Conservation (phyloP, 305 asterid genomes). For the Caryopteris hybrid region DNA sequence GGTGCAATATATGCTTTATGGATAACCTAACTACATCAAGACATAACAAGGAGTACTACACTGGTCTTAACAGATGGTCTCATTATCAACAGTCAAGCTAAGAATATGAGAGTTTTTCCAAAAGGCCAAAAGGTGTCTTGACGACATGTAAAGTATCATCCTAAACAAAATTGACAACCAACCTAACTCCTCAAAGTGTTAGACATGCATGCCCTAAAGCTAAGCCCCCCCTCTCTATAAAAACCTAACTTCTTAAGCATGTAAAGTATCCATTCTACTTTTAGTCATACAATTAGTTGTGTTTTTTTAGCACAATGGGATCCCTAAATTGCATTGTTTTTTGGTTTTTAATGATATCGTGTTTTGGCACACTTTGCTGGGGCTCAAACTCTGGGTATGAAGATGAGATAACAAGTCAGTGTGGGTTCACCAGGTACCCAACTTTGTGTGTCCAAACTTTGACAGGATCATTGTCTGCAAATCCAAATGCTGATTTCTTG, state of each 20-base stretch:
- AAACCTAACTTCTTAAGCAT: conserved; percentile 11
- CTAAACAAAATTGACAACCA: conserved; percentile 20
- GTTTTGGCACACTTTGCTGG: background rate
- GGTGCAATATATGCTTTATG: too few species aligned
- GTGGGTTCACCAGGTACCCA: conserved; percentile 63
- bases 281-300: background rate
- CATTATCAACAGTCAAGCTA: too few species aligned
- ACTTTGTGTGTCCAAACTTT: conserved; percentile 47
- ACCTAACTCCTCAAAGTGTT: conserved; percentile 16
- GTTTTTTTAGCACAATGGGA: conserved; percentile 22
- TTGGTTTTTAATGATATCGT: conserved; percentile 1
- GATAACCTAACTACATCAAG: too few species aligned
- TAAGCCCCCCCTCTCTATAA: conserved; percentile 7
- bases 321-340: conserved; percentile 16
- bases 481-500: conserved; percentile 28
- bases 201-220: background rate
- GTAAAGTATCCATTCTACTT: background rate
- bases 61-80: too few species aligned
- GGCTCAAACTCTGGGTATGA: conserved; percentile 3
- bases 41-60: too few species aligned
- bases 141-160: too few species aligned
- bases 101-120: background rate
- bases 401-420: conserved; percentile 25
- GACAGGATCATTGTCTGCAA: conserved; percentile 15
- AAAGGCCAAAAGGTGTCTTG: too few species aligned